Conservation (phyloP, 2,329 filamentous ascomycete genomes). For the Chaetomium sp. region DNA sequence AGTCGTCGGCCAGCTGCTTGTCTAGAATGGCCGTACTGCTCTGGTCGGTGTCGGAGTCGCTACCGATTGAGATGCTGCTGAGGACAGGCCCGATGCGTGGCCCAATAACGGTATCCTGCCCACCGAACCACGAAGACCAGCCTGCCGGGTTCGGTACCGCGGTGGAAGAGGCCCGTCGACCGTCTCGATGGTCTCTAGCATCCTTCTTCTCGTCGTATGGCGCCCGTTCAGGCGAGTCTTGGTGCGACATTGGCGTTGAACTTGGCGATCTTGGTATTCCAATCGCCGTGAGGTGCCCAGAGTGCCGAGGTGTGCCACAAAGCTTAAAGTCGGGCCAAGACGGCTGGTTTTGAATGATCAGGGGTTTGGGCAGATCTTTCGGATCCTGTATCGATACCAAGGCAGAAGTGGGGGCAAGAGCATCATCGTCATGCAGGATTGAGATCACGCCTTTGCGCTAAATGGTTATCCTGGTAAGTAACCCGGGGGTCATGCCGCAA, state of each 20-base stretch:
- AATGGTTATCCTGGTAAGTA: not conserved
- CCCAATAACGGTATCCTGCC: slow-evolving; percentile 48
- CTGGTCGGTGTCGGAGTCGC: slow-evolving; percentile 35
- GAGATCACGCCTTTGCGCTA: slow-evolving; percentile 7
- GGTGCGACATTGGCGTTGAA: slow-evolving; percentile 4
- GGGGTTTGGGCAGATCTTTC: not conserved
- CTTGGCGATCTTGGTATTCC: not conserved
- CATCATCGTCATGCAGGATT: slow-evolving; percentile 7
- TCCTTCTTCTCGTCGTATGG: slow-evolving; percentile 6
- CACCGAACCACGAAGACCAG: slow-evolving; percentile 45
- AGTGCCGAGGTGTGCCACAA: not conserved
- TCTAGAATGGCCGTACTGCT: slow-evolving; percentile 52
- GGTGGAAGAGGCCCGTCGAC: not conserved
- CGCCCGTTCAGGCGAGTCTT: not conserved
- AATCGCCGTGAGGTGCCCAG: not conserved
- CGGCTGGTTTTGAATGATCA: not conserved
- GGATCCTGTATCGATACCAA: not conserved
- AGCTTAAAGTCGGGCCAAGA: not conserved
- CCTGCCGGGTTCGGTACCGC: not conserved
- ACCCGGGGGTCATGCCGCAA: not conserved
- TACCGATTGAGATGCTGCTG: slow-evolving; percentile 38
- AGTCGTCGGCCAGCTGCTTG: slow-evolving; percentile 75
- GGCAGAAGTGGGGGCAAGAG: not conserved
- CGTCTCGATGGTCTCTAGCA: not conserved
- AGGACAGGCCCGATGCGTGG: slow-evolving; percentile 55